Base-by-base conservation (phyloP, 2,329 filamentous ascomycete genomes). In the Arthroderma uncinatum region DNA sequence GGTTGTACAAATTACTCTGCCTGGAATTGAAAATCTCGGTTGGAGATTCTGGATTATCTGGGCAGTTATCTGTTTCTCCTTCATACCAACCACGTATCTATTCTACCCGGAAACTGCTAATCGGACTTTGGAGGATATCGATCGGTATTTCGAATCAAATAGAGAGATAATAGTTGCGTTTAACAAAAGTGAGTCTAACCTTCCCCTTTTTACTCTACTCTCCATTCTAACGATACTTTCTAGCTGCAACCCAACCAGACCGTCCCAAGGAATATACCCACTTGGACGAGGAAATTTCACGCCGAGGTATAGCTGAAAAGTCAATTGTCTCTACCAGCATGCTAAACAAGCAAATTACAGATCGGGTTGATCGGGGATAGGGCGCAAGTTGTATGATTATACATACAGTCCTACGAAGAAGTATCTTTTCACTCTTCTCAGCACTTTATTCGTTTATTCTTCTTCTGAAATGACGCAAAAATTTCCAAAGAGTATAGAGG, bases 31-130 rank as follows among this genome's bases (percentile, higher is more conserved):
- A 2, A 63, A 64, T 34, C 66, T 66, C 40, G 61, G 61, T 2
- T 67, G 61, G 59, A 69, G 71, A 42, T 72, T 71, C 6, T 65
- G 64, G 69, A 19, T 65, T 65, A 74, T 76, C 66, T 75, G 75
- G 37, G 57, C 60, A 5, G 39, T 48, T 14, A 42, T 61, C 36
- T 73, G 74, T 62, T 66, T 66, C 53, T 61, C 68, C 37, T 79
- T 79, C 69, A 16, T 61, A 6, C 60, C 60, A 14, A 56, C 55
- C 30, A 73, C 79, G 39, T 79, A 70, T 67, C 76, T 76, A 62
- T 68, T 71, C 16, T 78, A 79, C 1, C 77, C 78, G 0, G 78
- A 81, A 64, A 82, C 78, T 0, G 79, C 79, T 60, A 67, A 74
- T 0, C 63, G 77, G 3, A 73, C 72, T 0, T 68, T 79, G 6